phyloP scores from a whole-genome alignment of 139 green algal genomes.

The Haematococcus lacustris region DNA sequence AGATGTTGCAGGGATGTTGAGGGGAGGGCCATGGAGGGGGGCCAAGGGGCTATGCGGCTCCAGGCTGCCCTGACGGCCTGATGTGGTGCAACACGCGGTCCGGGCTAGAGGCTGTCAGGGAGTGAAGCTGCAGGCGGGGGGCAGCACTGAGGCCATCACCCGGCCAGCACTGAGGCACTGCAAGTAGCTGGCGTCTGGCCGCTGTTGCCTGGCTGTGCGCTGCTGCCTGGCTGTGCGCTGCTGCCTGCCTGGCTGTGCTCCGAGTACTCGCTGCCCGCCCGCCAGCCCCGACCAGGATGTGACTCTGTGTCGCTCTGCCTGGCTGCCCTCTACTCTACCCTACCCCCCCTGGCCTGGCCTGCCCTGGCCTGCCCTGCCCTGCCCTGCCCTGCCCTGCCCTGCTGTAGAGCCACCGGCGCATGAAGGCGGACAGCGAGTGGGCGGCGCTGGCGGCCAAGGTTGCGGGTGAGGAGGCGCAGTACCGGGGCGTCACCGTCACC shows the following conservation, averaged over 20 bases:
- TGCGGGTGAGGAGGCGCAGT: slow-evolving; percentile 32
- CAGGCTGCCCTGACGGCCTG: too few species aligned
- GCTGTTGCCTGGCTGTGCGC: too few species aligned
- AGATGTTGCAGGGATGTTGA: not conserved
- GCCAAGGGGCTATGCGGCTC: too few species aligned
- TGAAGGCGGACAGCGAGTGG: slow-evolving; percentile 72
- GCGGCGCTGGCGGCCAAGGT: slow-evolving; percentile 54
- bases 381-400: too few species aligned
- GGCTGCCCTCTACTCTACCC: not conserved
- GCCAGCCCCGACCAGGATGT: not conserved
- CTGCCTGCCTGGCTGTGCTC: not conserved
- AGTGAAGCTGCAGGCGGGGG: too few species aligned
- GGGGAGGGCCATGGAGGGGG: not conserved
- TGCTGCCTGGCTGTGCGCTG: not conserved
- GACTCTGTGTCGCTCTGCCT: not conserved
- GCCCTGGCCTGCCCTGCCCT: too few species aligned
- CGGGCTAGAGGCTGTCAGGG: too few species aligned
- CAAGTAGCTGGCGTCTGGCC: not conserved
- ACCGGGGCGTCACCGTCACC: slow-evolving; percentile 38
- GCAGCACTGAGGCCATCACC: too few species aligned
- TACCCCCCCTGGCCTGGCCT: not conserved
- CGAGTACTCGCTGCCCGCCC: not conserved
- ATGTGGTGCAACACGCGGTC: too few species aligned
- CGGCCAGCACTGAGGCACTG: not conserved
- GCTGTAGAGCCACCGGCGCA: slow-evolving; percentile 59